Evolutionary conservation across 306 rosid species (phyloP), one percentile per base, ranked within the genome.

Genomic region (Adenanthera pavonina): DNA sequence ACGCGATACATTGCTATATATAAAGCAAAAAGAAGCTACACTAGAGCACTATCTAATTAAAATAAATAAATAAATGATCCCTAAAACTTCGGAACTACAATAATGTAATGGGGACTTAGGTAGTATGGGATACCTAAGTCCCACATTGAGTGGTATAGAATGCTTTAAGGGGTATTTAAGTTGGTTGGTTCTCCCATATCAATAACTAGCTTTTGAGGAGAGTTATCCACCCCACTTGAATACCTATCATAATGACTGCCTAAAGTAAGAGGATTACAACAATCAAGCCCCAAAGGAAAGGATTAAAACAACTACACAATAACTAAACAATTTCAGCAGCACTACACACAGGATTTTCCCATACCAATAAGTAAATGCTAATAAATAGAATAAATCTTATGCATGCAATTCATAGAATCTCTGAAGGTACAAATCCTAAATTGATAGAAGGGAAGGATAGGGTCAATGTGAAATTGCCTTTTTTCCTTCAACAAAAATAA

Each of bases 281-380:
- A 57, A 9, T 57, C 12, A 8, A 20, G 6, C 35, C 64, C 14
- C 20, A 8, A 57, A 57, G 35, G 64, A 8, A 5, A 41, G 68
- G 16, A 11, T 61, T 61, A 12, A 2, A 61, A 33, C 33, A 61
- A 61, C 3, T 33, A 61, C 41, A 57, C 35, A 57, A 15, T 15
- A 51, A 16, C 34, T 56, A 56, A 19, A 30, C 19, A 20, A 5
- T 52, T 15, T 7, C 62, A 56, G 6, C 34, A 19, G 12, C 12
- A 8, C 41, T 13, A 61, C 41, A 61, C 8, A 11, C 8, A 5
- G 40, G 68, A 61, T 61, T 30, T 60, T 60, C 38, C 38, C 40
- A 10, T 16, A 60, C 16, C 80, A 91, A 73, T 43, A 44, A 66
- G 70, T 67, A 80, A 82, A 69, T 68, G 80, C 74, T 71, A 53